Base-by-base conservation (phyloP, 768 basidiomycete genomes). In the Trametes cubensis region DNA sequence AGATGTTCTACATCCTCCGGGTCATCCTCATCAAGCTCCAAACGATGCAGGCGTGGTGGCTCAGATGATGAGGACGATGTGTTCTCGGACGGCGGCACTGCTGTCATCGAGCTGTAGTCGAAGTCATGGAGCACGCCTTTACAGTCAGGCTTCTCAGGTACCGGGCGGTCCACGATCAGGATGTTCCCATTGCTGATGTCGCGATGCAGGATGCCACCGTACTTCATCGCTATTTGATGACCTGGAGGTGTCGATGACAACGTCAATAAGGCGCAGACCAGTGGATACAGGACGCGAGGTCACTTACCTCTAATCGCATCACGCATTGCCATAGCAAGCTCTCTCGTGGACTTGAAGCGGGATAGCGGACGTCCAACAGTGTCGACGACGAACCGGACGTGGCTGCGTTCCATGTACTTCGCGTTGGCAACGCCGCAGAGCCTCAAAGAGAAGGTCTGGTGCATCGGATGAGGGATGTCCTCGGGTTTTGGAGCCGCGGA, bases 281-380 rank as follows among this genome's bases (percentile, higher is more conserved):
- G n/a, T n/a, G n/a, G n/a, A n/a, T n/a, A n/a, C n/a, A n/a, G n/a
- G n/a, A n/a, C n/a, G n/a, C n/a, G n/a, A n/a, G n/a, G 25, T 26
- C 0, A 38, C 61, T n/a, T 21, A 63, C 65, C 65, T 38, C 34
- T 18, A 14, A 66, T 61, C 0, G 62, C 65, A 30, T 66, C 62
- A 7, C 52, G 56, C 4, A 66, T 39, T 11, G 59, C 61, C 28
- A n/a, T 40, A 5, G 57, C 58, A 34, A 66, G 45, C 49, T 62
- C 61, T 13, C 45, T 45, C 15, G 65, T 66, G 30, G 34, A 39
- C 7, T 23, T 21, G 23, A 66, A 66, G 6, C 34, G 34, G 0
- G 18, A 34, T 21, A 66, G 50, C 2, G 65, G 61, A 8, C 49
- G 21, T 0, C 65, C 65, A 10, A 63, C 54, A 10, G 49, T 52